phyloP scores from a whole-genome alignment of 2,329 filamentous ascomycete genomes.

The Fulvia fulva region DNA sequence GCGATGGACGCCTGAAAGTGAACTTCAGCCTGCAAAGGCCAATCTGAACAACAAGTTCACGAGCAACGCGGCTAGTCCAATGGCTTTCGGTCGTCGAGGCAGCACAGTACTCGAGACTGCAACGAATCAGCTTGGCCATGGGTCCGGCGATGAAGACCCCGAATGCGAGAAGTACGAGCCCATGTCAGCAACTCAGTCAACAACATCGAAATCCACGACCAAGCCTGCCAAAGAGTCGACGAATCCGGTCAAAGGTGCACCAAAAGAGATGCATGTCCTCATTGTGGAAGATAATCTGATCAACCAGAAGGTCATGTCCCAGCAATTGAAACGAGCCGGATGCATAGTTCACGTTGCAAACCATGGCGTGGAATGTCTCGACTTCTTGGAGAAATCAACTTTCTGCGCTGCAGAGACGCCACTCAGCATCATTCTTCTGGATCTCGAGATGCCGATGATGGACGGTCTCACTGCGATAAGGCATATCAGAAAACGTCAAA shows the following conservation, averaged over 20 bases:
- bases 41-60: conserved; percentile 12
- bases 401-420: conserved; percentile 22
- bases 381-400: conserved; percentile 25
- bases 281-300: conserved; percentile 34
- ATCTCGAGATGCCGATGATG: conserved; percentile 36
- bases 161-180: conserved; percentile 15
- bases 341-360: conserved; percentile 32
- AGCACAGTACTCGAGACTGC: conserved; percentile 17
- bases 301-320: conserved; percentile 33
- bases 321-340: conserved; percentile 26
- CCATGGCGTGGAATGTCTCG: conserved; percentile 33
- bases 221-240: background rate
- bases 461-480: conserved; percentile 31
- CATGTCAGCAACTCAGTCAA: conserved; percentile 4
- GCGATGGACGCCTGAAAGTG: conserved; percentile 12
- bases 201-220: background rate
- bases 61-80: conserved; percentile 25
- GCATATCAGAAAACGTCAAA: conserved; percentile 30
- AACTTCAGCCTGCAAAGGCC: conserved; percentile 2
- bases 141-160: conserved; percentile 4
- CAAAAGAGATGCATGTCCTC: conserved; percentile 26
- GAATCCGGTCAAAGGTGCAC: background rate
- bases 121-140: conserved; percentile 6
- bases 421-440: conserved; percentile 31
- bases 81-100: conserved; percentile 23